These are phyloP conservation scores for Parastagonospora avenae DNA, from an alignment of 2,329 filamentous ascomycete species.

Conservation along the genomic window DNA sequence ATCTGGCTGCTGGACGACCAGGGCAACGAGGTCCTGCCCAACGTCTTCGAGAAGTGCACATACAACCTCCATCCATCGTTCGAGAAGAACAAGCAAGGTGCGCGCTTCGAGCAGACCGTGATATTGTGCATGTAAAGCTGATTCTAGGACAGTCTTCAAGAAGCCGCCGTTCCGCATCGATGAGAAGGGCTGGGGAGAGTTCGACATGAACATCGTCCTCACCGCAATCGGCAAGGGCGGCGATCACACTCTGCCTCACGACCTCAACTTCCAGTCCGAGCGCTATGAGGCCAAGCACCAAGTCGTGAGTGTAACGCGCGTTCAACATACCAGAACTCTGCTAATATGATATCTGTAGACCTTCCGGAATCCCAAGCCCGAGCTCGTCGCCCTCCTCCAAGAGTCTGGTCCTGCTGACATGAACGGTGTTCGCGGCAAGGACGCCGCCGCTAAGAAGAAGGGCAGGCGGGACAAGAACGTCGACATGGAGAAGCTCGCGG, in stretches of 20 bases:
- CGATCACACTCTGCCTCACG: constrained; percentile 80
- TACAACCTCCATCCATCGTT: constrained; percentile 97
- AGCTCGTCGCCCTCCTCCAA: constrained; percentile 76
- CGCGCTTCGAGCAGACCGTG: constrained; percentile 5
- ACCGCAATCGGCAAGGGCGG: constrained; percentile 83
- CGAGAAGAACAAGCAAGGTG: constrained; percentile 83
- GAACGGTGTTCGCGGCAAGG: constrained; percentile 69
- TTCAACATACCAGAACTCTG: neutral
- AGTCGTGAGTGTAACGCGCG: constrained; percentile 59
- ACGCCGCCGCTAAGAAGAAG: constrained; percentile 73
- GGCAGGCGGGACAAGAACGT: constrained; percentile 69
- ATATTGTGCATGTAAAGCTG: neutral
- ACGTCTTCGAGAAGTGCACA: constrained; percentile 86
- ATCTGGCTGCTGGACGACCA: constrained; percentile 84
- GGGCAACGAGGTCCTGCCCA: constrained; percentile 81
- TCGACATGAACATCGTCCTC: constrained; percentile 88
- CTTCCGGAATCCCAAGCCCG: constrained; percentile 92
- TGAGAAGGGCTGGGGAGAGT: constrained; percentile 98
- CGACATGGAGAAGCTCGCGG: constrained; percentile 96
- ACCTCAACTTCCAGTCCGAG: constrained; percentile 85
- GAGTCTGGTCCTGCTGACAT: constrained; percentile 79
- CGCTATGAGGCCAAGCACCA: constrained; percentile 83
- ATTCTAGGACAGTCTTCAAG: constrained; percentile 61
- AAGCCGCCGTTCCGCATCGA: constrained; percentile 85
- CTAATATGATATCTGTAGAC: constrained; percentile 50